phyloP scores from a whole-genome alignment of 2,329 filamentous ascomycete species.

The Pseudopithomyces chartarum region DNA sequence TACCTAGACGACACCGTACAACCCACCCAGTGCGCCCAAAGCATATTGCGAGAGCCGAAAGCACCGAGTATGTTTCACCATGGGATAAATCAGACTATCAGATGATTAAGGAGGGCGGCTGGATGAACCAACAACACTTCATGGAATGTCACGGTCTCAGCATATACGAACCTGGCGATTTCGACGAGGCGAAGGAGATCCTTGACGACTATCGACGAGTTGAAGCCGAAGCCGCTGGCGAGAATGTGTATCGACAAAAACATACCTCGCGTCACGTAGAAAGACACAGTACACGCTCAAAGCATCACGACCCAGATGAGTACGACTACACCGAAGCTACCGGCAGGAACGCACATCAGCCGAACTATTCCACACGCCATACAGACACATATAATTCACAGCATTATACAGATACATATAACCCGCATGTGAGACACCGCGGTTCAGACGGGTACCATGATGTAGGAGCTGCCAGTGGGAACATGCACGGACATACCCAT shows the following conservation, averaged over 20 bases:
- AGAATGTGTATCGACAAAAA: not conserved
- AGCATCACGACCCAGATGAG: too few species aligned
- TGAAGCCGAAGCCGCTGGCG: conserved; percentile 1
- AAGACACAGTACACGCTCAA: too few species aligned
- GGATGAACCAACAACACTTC: conserved; percentile 12
- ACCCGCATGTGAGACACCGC: not conserved
- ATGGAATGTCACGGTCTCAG: conserved; percentile 16
- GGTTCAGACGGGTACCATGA: not conserved
- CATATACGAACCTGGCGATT: conserved; percentile 9
- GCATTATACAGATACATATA: not conserved
- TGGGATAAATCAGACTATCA: conserved; percentile 1
- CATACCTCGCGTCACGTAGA: not conserved
- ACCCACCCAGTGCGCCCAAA: not conserved
- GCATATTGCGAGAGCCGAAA: not conserved
- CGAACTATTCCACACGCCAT: not conserved
- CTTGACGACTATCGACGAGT: conserved; percentile 8
- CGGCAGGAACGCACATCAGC: not conserved
- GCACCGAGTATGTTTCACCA: not conserved
- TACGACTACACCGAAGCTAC: conserved; percentile 1
- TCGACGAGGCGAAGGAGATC: conserved; percentile 3
- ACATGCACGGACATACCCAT: too few species aligned
- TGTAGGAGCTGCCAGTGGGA: not conserved
- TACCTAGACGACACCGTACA: not conserved
- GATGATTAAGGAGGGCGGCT: conserved; percentile 14
- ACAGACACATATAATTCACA: not conserved